Conservation (phyloP, 345 rosid species). For the Citrus maxima region DNA sequence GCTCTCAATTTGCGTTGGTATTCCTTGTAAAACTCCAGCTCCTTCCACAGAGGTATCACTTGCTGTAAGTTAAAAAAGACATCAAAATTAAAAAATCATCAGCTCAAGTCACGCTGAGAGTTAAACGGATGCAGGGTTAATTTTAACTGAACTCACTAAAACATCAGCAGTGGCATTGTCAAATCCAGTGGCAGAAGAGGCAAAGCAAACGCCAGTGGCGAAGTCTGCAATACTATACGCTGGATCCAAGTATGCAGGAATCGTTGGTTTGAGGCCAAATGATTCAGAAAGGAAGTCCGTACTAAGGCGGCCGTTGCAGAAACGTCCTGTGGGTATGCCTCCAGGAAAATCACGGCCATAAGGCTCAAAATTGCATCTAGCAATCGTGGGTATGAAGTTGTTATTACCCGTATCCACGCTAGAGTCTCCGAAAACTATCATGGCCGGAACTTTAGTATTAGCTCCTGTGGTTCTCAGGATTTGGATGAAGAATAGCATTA, state of each 20-base stretch:
- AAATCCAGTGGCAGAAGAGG: conserved; percentile 57
- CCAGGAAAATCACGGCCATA: conserved; percentile 54
- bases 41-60: conserved; percentile 58
- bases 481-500: conserved; percentile 1
- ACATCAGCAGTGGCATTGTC: conserved; percentile 48
- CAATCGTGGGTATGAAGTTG: conserved; percentile 35
- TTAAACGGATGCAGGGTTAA: not conserved
- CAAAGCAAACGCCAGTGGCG: conserved; percentile 52
- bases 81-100: not conserved
- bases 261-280: conserved; percentile 40
- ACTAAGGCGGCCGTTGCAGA: conserved; percentile 49
- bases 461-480: conserved; percentile 3
- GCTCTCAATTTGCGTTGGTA: conserved; percentile 40
- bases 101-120: not conserved
- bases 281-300: conserved; percentile 49
- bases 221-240: conserved; percentile 38
- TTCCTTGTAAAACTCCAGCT: conserved; percentile 45
- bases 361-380: conserved; percentile 47
- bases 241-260: conserved; percentile 58
- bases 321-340: conserved; percentile 44
- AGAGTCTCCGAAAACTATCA: conserved; percentile 61
- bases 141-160: conserved; percentile 33
- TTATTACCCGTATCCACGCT: conserved; percentile 56
- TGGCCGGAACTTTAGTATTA: conserved; percentile 27
- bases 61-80: conserved; percentile 28